phyloP scores from a whole-genome alignment of 345 rosid genomes.

The Punica granatum region DNA sequence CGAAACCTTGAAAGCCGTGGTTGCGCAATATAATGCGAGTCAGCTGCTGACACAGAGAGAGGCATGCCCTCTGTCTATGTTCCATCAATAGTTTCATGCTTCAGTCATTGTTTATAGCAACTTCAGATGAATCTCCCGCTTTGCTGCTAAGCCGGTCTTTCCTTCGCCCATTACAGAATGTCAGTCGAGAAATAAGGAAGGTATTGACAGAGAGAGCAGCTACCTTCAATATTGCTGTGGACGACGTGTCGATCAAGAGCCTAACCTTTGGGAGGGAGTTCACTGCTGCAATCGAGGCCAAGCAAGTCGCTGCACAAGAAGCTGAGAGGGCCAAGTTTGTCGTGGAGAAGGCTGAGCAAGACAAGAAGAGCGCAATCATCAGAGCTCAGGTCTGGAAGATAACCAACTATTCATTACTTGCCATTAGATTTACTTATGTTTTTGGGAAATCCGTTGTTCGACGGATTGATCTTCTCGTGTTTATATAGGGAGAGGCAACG shows the following conservation, averaged over 20 bases:
- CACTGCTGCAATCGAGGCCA: conserved; percentile 91
- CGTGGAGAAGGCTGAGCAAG: conserved; percentile 94
- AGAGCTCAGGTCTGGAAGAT: conserved; percentile 62
- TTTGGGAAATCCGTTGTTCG: not conserved
- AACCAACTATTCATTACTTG: not conserved
- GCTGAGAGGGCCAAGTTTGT: conserved; percentile 91
- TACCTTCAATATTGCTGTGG: conserved; percentile 63
- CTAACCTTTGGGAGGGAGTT: conserved; percentile 90
- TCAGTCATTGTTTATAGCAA: too few species aligned
- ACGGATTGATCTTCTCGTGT: not conserved
- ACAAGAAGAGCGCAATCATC: conserved; percentile 84
- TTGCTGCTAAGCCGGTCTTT: too few species aligned
- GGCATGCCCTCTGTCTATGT: conserved; percentile 26
- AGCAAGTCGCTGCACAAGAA: conserved; percentile 94
- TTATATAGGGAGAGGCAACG: conserved; percentile 74
- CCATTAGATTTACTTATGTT: not conserved
- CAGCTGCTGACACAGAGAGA: conserved; percentile 96
- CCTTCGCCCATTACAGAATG: conserved; percentile 31
- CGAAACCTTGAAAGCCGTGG: conserved; percentile 88
- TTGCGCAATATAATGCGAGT: conserved; percentile 94
- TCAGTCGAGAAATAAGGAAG: conserved; percentile 84
- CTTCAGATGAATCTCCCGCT: too few species aligned
- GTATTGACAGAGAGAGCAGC: conserved; percentile 76
- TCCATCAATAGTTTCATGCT: too few species aligned
- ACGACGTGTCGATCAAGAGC: conserved; percentile 84